Evolutionary conservation across 2,329 filamentous ascomycete species (phyloP).

Genomic region (Fusarium solani-melongenae): DNA sequence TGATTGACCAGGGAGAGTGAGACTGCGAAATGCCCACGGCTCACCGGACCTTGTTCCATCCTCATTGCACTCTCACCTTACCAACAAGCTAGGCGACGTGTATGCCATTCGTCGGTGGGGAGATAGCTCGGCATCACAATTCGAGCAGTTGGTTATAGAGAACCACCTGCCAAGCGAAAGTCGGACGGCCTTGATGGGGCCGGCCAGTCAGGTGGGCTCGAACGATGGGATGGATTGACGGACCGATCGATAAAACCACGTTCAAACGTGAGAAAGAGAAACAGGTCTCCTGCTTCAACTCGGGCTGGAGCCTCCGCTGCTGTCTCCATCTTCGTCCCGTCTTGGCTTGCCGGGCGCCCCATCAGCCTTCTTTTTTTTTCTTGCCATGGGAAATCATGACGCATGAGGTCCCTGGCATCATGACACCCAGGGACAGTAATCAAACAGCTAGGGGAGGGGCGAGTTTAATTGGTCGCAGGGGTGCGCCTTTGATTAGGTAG

Average conservation of each 20-base stretch:
- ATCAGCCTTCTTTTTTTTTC: background rate
- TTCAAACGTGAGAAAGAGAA: conserved; percentile 9
- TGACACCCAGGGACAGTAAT: conserved; percentile 21
- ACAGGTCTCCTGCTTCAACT: conserved; percentile 10
- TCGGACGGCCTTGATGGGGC: conserved; percentile 28
- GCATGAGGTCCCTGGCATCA: conserved; percentile 28
- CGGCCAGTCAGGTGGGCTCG: conserved; percentile 25
- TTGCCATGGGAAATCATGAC: conserved; percentile 19
- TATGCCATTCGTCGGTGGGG: background rate
- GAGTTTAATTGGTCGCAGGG: conserved; percentile 29
- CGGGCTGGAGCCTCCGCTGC: conserved; percentile 24
- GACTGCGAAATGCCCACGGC: conserved; percentile 20
- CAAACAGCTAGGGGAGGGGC: conserved; percentile 12
- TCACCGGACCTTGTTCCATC: conserved; percentile 17
- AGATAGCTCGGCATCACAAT: conserved; percentile 1
- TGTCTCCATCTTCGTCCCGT: conserved; percentile 23
- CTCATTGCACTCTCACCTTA: background rate
- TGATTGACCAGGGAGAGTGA: conserved; percentile 16
- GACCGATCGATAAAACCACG: conserved; percentile 33
- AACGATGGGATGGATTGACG: conserved; percentile 33
- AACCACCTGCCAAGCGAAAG: conserved; percentile 17
- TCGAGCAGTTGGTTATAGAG: background rate
- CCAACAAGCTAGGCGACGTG: background rate
- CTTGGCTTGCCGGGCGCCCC: conserved; percentile 25
- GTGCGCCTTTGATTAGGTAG: conserved; percentile 16